A percentile compares a stretch with the other conserved stretches of the same genome.
phyloP scores from a whole-genome alignment of 2,329 filamentous ascomycete genomes.

The Colletotrichum neosansevieriae region DNA sequence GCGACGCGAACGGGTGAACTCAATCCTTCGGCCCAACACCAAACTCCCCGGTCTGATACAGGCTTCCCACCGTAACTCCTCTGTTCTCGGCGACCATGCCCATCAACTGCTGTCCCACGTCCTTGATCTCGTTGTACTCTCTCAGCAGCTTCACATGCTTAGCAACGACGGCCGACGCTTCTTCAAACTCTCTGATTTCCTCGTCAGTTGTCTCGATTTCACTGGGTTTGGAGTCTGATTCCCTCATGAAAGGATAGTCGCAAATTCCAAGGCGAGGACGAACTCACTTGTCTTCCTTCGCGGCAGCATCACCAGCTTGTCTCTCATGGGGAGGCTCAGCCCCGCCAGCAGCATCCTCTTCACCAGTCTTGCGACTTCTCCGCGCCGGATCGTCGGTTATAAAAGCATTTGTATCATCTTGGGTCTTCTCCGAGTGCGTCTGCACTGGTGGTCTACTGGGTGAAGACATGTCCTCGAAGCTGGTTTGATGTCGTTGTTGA shows the following conservation, averaged over 20 bases:
- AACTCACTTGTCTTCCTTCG: slow-evolving; percentile 15
- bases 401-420: not conserved
- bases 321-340: not conserved
- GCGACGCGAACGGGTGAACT: not conserved
- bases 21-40: slow-evolving; percentile 47
- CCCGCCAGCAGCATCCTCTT: not conserved
- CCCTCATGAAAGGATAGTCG: not conserved
- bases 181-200: slow-evolving; percentile 6
- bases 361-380: too few relatives aligned
- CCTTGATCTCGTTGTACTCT: slow-evolving; percentile 54
- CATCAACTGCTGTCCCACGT: slow-evolving; percentile 54
- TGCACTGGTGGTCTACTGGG: not conserved
- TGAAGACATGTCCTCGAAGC: not conserved
- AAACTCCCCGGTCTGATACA: slow-evolving; percentile 49
- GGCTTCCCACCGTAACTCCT: slow-evolving; percentile 46
- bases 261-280: not conserved
- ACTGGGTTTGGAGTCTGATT: too few relatives aligned
- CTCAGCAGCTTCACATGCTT: slow-evolving; percentile 43
- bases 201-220: not conserved
- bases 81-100: slow-evolving; percentile 53
- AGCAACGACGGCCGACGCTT: slow-evolving; percentile 27
- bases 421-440: rapidly evolving
- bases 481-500: not conserved
- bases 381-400: not conserved
- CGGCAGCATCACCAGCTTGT: rapidly evolving